phyloP scores from a whole-genome alignment of 176 grass and related monocot genomes.

The Oryza glaberrima region DNA sequence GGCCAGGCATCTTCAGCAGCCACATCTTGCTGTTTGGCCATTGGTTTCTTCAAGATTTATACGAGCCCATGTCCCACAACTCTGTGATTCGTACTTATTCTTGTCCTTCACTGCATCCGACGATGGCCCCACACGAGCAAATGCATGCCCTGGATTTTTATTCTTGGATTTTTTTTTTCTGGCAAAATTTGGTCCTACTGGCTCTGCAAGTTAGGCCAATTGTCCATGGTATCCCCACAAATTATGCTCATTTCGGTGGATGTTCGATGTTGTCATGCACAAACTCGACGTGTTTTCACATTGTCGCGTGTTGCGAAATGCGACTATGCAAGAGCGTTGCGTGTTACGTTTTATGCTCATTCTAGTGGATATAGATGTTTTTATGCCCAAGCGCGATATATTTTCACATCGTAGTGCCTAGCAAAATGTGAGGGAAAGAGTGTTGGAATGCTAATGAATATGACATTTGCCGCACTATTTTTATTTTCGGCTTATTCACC shows the following conservation, averaged over 20 bases:
- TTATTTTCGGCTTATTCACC: no score
- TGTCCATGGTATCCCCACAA: slow-evolving; percentile 6
- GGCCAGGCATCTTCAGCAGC: slow-evolving; percentile 37
- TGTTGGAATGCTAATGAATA: no score
- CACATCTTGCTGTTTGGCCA: slow-evolving; percentile 38
- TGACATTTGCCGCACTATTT: no score
- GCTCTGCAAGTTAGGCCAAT: not conserved
- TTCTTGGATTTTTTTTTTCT: not conserved
- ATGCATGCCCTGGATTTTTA: not conserved
- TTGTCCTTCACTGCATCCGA: not conserved
- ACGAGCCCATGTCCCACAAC: slow-evolving; percentile 14
- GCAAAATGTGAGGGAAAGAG: no score
- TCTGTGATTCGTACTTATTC: slow-evolving; percentile 32
- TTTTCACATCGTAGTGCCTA: no score
- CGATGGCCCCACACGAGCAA: not conserved
- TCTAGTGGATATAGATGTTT: no score
- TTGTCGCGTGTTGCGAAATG: not conserved
- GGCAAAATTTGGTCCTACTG: not conserved
- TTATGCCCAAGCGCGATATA: no score
- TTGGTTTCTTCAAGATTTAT: not conserved
- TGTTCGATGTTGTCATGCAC: not conserved
- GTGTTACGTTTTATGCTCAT: no score
- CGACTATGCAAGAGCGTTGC: not conserved
- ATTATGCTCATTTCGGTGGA: slow-evolving; percentile 20
- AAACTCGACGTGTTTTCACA: not conserved